These are phyloP conservation scores for Raphidocelis subcapitata DNA, from an alignment of 139 green algal species.

Conservation along the genomic window DNA sequence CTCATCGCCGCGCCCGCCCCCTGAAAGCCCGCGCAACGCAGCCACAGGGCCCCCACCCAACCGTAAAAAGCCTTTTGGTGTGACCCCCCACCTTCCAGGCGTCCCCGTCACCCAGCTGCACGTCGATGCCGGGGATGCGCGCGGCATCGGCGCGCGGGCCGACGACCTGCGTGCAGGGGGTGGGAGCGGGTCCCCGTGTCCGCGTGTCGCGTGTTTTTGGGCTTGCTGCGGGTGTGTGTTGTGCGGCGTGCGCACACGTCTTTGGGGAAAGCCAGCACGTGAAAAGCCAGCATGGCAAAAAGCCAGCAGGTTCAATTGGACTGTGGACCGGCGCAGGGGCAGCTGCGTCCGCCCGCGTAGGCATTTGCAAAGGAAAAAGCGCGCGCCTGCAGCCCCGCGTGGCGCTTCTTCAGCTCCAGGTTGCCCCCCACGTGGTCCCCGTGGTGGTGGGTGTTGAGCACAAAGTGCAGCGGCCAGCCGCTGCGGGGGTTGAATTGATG, in stretches of 20 bases:
- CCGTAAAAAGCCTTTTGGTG: too few species aligned
- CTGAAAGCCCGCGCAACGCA: too few species aligned
- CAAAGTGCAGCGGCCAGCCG: conserved; percentile 60
- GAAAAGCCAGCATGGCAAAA: too few species aligned
- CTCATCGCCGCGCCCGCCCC: too few species aligned
- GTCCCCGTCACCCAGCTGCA: conserved; percentile 65
- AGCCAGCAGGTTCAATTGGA: too few species aligned
- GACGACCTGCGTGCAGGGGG: conserved; percentile 35
- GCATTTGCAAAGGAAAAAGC: too few species aligned
- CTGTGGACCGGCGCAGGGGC: too few species aligned
- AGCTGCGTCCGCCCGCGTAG: too few species aligned
- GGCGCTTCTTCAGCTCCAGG: conserved; percentile 49
- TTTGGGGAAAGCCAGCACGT: too few species aligned
- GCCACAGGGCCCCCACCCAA: too few species aligned
- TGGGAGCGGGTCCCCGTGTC: conserved; percentile 37
- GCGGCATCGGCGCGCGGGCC: conserved; percentile 56
- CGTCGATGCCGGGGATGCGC: conserved; percentile 87
- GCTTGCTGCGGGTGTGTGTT: neutral
- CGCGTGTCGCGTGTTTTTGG: conserved; percentile 24
- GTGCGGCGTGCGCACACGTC: too few species aligned
- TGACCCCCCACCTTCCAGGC: conserved; percentile 47
- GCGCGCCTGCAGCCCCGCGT: conserved; percentile 26
- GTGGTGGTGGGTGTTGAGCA: conserved; percentile 88
- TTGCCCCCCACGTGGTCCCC: conserved; percentile 65
- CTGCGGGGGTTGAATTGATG: neutral